These are phyloP conservation scores for Sporothrix brunneoviolacea DNA, from an alignment of 2,329 filamentous ascomycete species.

Conservation along the genomic window DNA sequence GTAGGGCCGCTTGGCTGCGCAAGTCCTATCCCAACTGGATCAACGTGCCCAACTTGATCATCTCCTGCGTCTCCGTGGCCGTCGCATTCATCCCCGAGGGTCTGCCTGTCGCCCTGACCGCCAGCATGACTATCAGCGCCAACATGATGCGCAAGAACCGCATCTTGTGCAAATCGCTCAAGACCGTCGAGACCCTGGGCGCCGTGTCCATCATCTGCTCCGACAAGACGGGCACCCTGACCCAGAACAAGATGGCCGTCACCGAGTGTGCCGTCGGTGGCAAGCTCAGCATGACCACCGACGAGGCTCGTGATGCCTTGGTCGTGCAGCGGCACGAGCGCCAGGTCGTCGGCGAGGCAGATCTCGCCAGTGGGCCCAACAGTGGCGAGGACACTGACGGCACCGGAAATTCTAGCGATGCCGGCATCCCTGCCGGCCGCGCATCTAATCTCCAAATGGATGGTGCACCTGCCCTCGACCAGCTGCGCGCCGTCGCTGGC, in stretches of 20 bases:
- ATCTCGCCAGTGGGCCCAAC: background rate
- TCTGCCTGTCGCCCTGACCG: slow-evolving; percentile 61
- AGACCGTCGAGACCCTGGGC: slow-evolving; percentile 70
- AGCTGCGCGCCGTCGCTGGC: slow-evolving; percentile 55
- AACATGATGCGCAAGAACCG: slow-evolving; percentile 72
- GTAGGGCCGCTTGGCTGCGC: slow-evolving; percentile 63
- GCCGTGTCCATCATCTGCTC: slow-evolving; percentile 68
- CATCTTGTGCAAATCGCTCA: slow-evolving; percentile 72
- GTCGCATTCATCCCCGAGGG: slow-evolving; percentile 74
- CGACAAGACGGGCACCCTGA: slow-evolving; percentile 69
- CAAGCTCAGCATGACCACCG: slow-evolving; percentile 38
- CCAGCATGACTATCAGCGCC: slow-evolving; percentile 67
- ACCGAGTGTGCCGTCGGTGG: slow-evolving; percentile 62
- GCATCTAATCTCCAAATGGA: too few relatives aligned
- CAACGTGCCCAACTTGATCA: slow-evolving; percentile 63
- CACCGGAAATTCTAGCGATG: slow-evolving; percentile 11
- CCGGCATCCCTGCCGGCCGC: too few relatives aligned
- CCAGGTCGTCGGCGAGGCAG: background rate
- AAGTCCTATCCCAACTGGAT: slow-evolving; percentile 64
- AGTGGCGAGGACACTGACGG: background rate
- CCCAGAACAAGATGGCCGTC: slow-evolving; percentile 66
- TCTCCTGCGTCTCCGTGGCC: slow-evolving; percentile 64
- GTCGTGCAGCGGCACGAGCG: slow-evolving; percentile 21
- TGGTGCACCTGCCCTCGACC: slow-evolving; percentile 35
- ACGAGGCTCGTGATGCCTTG: slow-evolving; percentile 41